Evolutionary conservation across 2,329 filamentous ascomycete species (phyloP), one percentile per base, ranked within the genome.

Genomic region (Cladosporium sp.): DNA sequence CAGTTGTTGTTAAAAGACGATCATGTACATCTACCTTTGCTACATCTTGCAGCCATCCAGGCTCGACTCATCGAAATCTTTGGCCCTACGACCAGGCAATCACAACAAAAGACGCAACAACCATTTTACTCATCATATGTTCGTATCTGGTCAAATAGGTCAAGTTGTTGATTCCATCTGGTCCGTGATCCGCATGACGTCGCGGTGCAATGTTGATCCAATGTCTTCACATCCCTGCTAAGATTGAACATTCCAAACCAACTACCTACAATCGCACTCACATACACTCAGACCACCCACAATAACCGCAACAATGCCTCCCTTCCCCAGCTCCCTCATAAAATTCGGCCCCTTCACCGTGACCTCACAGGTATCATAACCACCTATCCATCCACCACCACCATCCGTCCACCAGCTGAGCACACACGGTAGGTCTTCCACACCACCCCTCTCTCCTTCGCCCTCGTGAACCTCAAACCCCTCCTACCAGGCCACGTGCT

Each of bases 381-480:
- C 23, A 56, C 59, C 58, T 48, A 13, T 21, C 39, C 58, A 66
- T 21, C 32, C 26, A 63, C 39, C 25, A 53, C 32, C 66, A 56
- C 34, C 16, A 13, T n/a, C 26, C 56, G 53, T 53, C 57, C 53
- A 63, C 28, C 34, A 57, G 53, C 46, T 56, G 26, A 65, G 26
- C 51, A 16, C 51, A 28, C 68, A 53, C 46, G 49, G 68, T 72
- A 97, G 91, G 92, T 97, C 81, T 98, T 98, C 82, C 87, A 96
- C 78, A 83, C 84, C 70, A 96, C 93, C 1, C 84, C 86, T 0
- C 84, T 90, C 73, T 91, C 89, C 71, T 97, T 93, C 81, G 93
- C 92, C 63, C 84, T 98, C 68, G 93, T 98, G 65, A 99, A 99
- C 80, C 87, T 98, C 76, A 97, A 97, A 80, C 95, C 95, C 26